Evolutionary conservation across 2,329 filamentous ascomycete genomes (phyloP).

Genomic region (Fusarium pininemorale): DNA sequence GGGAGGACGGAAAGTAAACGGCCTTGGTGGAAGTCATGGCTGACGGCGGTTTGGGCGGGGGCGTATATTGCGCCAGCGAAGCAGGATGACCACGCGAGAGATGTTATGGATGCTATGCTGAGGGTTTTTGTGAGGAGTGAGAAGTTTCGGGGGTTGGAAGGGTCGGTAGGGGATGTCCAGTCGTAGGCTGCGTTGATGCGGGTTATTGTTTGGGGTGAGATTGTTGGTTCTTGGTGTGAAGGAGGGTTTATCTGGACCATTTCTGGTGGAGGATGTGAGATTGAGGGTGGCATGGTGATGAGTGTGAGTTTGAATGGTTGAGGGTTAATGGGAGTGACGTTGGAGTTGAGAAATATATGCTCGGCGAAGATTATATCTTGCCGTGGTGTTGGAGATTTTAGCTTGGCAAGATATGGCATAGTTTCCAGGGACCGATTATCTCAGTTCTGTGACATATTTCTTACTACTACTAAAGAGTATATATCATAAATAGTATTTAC

Average conservation of each 20-base stretch:
- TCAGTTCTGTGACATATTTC: too few species aligned
- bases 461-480: too few species aligned
- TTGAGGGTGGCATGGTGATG: background rate
- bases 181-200: constrained; percentile 30
- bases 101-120: constrained; percentile 17
- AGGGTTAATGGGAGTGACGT: background rate
- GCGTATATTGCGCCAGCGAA: constrained; percentile 24
- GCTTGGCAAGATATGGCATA: background rate
- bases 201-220: constrained; percentile 6
- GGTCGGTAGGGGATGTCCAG: constrained; percentile 15
- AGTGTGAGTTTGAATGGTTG: fast-evolving
- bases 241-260: background rate
- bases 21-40: background rate
- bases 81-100: background rate
- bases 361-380: background rate
- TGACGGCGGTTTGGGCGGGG: constrained; percentile 3
- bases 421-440: too few species aligned
- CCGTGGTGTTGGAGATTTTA: background rate
- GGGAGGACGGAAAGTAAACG: background rate
- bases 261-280: background rate
- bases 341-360: background rate
- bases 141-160: constrained; percentile 29
- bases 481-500: too few species aligned
- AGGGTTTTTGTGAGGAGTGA: background rate
- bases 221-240: too few species aligned